Evolutionary conservation across 108 stramenopile species (phyloP).

Genomic region (Nannochloropsis salina): DNA sequence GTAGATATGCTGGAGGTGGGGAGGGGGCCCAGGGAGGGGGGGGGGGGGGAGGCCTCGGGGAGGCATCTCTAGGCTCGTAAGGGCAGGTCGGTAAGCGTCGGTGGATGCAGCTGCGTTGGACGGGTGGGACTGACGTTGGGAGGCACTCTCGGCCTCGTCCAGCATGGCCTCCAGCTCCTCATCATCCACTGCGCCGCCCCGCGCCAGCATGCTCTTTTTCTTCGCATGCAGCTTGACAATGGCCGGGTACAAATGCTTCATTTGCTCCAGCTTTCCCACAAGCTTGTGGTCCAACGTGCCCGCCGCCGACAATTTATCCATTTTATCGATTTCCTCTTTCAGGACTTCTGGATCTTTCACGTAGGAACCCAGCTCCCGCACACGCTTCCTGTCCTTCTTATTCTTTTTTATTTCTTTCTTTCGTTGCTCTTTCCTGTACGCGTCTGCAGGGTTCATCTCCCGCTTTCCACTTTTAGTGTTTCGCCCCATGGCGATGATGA

Average conservation of each 20-base stretch:
- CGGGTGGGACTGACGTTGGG: not conserved
- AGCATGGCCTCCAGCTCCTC: slow-evolving; percentile 19
- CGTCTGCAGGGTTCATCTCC: slow-evolving; percentile 48
- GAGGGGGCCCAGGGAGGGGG: not conserved
- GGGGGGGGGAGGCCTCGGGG: not conserved
- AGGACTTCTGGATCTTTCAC: slow-evolving; percentile 44
- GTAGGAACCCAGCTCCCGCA: slow-evolving; percentile 40
- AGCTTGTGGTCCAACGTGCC: not conserved
- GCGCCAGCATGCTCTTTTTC: not conserved
- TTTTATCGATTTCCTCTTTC: slow-evolving; percentile 30
- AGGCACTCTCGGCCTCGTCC: not conserved
- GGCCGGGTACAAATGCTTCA: slow-evolving; percentile 16
- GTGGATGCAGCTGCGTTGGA: not conserved
- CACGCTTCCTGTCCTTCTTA: slow-evolving; percentile 45
- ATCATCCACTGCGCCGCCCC: slow-evolving; percentile 15
- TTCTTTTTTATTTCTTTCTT: slow-evolving; percentile 46
- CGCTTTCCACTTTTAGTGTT: slow-evolving; percentile 40
- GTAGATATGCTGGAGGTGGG: not conserved
- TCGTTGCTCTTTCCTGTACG: slow-evolving; percentile 43
- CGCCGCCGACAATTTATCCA: not conserved
- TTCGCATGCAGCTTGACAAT: slow-evolving; percentile 17
- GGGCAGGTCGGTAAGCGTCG: not conserved
- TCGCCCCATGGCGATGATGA: not conserved
- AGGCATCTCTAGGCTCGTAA: not conserved
- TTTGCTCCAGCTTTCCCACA: not conserved